phyloP scores from a whole-genome alignment of 2,329 filamentous ascomycete genomes.

The Ophiostoma pallidulum region DNA sequence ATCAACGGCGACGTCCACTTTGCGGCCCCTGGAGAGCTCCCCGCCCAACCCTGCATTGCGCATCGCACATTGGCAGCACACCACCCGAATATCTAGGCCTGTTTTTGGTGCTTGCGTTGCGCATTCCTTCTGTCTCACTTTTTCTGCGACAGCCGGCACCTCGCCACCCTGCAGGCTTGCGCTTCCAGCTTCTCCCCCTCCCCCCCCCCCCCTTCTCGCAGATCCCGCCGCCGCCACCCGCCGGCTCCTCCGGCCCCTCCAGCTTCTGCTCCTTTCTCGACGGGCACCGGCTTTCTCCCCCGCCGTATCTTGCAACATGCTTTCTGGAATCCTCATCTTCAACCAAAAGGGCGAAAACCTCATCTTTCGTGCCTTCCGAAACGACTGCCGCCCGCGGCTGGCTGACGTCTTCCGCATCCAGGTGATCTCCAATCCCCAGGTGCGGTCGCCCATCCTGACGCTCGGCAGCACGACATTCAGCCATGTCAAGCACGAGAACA shows the following conservation, averaged over 20 bases:
- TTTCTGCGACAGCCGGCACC: too few relatives aligned
- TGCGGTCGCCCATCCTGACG: constrained; percentile 93
- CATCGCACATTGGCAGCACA: too few relatives aligned
- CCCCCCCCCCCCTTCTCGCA: background rate
- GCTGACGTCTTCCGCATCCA: constrained; percentile 99
- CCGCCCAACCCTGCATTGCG: background rate
- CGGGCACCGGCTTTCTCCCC: constrained; percentile 10
- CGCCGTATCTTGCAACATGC: constrained; percentile 59
- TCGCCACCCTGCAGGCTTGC: background rate
- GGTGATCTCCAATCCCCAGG: constrained; percentile 96
- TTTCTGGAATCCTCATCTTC: constrained; percentile 95
- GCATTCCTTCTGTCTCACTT: background rate
- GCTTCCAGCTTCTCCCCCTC: background rate
- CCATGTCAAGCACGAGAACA: constrained; percentile 99
- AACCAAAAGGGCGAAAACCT: constrained; percentile 99
- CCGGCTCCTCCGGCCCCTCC: too few relatives aligned
- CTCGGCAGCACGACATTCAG: constrained; percentile 97
- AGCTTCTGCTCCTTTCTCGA: too few relatives aligned
- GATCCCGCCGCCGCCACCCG: background rate
- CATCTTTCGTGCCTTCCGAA: constrained; percentile 97
- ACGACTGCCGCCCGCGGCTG: constrained; percentile 93
- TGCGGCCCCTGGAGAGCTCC: background rate
- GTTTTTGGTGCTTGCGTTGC: background rate
- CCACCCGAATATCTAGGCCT: background rate
- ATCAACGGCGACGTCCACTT: background rate